phyloP scores from a whole-genome alignment of 805 yeast species.

The Kodamaea hsintzibuensis region DNA sequence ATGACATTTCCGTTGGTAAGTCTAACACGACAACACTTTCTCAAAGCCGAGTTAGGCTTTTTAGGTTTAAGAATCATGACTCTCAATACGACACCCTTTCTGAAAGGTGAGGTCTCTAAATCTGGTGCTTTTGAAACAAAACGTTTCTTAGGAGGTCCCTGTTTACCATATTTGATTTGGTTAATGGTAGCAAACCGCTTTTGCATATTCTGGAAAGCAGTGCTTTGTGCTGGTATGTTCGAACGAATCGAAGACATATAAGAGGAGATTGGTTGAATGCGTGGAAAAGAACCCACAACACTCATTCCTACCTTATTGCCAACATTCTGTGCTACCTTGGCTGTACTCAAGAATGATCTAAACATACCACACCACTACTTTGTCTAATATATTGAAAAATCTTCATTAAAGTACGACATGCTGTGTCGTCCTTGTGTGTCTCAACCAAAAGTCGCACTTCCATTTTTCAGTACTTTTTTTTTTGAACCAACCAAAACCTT shows the following conservation, averaged over 20 bases:
- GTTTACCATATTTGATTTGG: conserved; percentile 70
- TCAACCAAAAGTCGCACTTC: conserved; percentile 1
- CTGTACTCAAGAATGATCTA: conserved; percentile 17
- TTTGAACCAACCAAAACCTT: conserved; percentile 1
- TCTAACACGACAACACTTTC: conserved; percentile 95
- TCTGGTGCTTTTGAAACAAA: conserved; percentile 70
- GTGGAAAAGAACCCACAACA: neutral
- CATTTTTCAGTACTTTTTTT: neutral
- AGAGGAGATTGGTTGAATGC: conserved; percentile 9
- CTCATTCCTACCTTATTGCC: neutral
- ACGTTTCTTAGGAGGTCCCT: conserved; percentile 50
- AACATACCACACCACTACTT: conserved; percentile 15
- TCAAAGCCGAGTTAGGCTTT: conserved; percentile 97
- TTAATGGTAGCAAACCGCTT: conserved; percentile 69
- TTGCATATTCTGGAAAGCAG: conserved; percentile 24
- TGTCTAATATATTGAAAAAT: neutral
- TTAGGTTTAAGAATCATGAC: conserved; percentile 96
- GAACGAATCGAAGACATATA: conserved; percentile 16
- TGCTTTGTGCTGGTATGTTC: conserved; percentile 16
- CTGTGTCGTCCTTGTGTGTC: neutral
- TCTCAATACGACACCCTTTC: conserved; percentile 89
- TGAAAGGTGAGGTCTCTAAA: conserved; percentile 77
- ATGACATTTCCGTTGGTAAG: conserved; percentile 85
- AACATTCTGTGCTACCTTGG: neutral
- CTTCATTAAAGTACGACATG: conserved; percentile 1